These are phyloP conservation scores for Lasiosphaeria miniovina DNA, from an alignment of 495 filamentous ascomycete species.

Conservation along the genomic window DNA sequence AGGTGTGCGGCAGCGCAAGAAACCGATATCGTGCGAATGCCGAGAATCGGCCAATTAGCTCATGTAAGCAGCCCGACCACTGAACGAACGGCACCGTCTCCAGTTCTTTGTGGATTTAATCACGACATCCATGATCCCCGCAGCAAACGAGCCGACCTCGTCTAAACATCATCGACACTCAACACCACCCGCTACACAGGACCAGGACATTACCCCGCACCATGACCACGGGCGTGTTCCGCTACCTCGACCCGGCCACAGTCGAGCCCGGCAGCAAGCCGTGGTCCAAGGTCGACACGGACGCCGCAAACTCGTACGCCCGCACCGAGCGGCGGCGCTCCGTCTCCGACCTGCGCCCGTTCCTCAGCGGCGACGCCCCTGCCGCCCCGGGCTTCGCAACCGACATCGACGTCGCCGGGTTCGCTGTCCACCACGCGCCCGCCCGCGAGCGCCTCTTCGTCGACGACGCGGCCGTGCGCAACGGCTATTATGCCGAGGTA, in stretches of 20 bases:
- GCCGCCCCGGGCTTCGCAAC: conserved; percentile 19
- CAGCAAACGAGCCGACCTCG: too few relatives aligned
- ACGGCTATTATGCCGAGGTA: conserved; percentile 77
- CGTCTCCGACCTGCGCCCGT: conserved; percentile 31
- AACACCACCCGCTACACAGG: background rate
- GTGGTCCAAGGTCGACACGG: conserved; percentile 42
- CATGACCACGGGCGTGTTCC: conserved; percentile 28
- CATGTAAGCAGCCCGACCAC: too few relatives aligned
- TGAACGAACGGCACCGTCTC: too few relatives aligned
- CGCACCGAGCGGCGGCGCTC: conserved; percentile 22
- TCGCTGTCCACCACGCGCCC: conserved; percentile 36
- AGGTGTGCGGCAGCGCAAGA: too few relatives aligned
- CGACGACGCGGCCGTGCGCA: conserved; percentile 58
- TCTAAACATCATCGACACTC: background rate
- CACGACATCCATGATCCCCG: too few relatives aligned
- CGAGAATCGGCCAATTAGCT: too few relatives aligned
- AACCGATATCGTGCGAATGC: too few relatives aligned
- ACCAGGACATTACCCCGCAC: conserved; percentile 5
- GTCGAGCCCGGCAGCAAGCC: conserved; percentile 25
- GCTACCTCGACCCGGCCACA: conserved; percentile 27
- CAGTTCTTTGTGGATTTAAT: too few relatives aligned
- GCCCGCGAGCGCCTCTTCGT: conserved; percentile 50
- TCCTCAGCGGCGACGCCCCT: background rate
- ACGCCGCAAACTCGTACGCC: conserved; percentile 28
- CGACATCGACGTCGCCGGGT: conserved; percentile 41